Evolutionary conservation across 1,139 yeast species (phyloP), one percentile per base, ranked within the genome.

Genomic region (Spathaspora sp.): DNA sequence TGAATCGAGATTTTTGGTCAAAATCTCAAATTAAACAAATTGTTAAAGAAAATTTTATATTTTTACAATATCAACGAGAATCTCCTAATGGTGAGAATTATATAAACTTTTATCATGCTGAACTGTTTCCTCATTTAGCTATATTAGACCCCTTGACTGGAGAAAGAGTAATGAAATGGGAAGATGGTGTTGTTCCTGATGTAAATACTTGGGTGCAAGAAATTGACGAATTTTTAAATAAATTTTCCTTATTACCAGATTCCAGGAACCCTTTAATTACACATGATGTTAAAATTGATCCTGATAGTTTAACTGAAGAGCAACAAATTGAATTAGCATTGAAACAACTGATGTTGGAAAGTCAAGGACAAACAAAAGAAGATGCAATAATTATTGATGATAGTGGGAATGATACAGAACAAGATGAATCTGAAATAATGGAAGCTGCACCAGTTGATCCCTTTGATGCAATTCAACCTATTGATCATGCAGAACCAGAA

Each of bases 131-230:
- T 1, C 97, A 93, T 61, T 82, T 95, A 38, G 89, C 97, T 2
- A 88, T 95, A 38, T 64, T 95, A 46, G 99, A 95, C 61, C 97
- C 99, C 1, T 81, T 91, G 61, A 93, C 99, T 0, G 98, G 98
- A 11, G 99, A 93, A 65, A 75, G 96, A 50, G 78, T 89, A 47
- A 77, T 78, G 54, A 74, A 74, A 49, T 91, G 97, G 96, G 56
- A 59, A 11, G 78, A 77, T 42, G 82, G 81, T 11, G 68, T 61
- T 39, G 84, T 82, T 1, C 95, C 95, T 0, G 67, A 68, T 33
- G 72, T 77, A 1, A 72, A 67, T 11, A 67, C 64, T 23, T 91
- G 93, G 82, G 61, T 84, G 16, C 75, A 76, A 38, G 86, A 84
- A 41, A 78, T 83, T 1, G 74, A 78, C 26, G 75, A 74, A 17